phyloP scores from a whole-genome alignment of 2,329 filamentous ascomycete species.

The Akanthomyces uredinophilus region DNA sequence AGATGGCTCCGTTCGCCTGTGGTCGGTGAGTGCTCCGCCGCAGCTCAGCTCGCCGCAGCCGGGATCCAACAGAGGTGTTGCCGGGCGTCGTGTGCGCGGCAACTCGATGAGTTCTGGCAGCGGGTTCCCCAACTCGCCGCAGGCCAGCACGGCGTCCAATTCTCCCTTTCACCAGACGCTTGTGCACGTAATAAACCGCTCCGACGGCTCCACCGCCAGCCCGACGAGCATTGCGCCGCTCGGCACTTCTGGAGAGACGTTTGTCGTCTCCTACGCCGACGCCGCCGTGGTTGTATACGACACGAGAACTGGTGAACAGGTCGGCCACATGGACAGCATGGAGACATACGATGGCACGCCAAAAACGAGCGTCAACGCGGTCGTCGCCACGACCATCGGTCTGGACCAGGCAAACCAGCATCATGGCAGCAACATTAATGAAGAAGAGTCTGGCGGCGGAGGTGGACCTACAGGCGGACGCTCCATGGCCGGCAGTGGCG shows the following conservation, averaged over 20 bases:
- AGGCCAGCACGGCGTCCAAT: constrained; percentile 78
- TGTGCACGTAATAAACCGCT: constrained; percentile 75
- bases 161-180: constrained; percentile 86
- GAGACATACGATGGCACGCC: constrained; percentile 87
- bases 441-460: constrained; percentile 69
- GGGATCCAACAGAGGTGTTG: constrained; percentile 53
- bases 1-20: constrained; percentile 86
- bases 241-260: constrained; percentile 75
- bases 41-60: constrained; percentile 77
- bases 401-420: constrained; percentile 61
- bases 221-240: constrained; percentile 92
- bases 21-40: constrained; percentile 89
- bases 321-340: constrained; percentile 85
- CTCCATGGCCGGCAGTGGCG: constrained; percentile 64
- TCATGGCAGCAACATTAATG: constrained; percentile 51
- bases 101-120: constrained; percentile 94
- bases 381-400: constrained; percentile 80
- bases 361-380: constrained; percentile 78
- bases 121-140: constrained; percentile 83
- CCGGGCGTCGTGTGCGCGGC: constrained; percentile 64
- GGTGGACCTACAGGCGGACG: constrained; percentile 74
- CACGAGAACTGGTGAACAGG: constrained; percentile 83
- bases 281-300: constrained; percentile 89
- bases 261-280: constrained; percentile 90
- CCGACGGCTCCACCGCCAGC: constrained; percentile 60